Percentiles rank a stretch among this genome's conserved stretches.
These are phyloP conservation scores for Leptographium galeiforme DNA, from an alignment of 2,329 filamentous ascomycete species.

Conservation along the genomic window DNA sequence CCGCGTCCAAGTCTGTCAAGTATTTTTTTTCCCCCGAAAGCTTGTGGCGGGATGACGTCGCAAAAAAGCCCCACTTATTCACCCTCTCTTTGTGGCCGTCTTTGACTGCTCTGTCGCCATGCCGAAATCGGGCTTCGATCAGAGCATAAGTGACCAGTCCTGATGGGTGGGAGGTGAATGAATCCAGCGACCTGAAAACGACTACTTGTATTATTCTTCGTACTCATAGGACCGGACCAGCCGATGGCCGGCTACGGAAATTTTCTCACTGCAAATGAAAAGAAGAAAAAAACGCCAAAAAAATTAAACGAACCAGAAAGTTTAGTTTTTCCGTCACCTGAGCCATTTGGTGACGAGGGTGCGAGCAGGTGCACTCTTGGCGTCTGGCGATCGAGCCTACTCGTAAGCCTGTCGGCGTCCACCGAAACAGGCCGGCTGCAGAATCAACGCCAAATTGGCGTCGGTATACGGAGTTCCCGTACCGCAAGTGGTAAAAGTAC, in stretches of 20 bases:
- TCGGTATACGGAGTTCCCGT: background rate
- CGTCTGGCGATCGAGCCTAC: background rate
- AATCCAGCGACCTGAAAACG: too few species aligned
- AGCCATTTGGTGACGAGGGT: slow-evolving; percentile 14
- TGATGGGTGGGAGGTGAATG: too few species aligned
- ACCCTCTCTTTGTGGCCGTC: background rate
- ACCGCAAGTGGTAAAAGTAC: background rate
- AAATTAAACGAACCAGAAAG: background rate
- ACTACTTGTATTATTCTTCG: background rate
- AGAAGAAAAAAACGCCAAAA: background rate
- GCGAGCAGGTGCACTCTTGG: background rate
- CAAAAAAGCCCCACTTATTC: background rate
- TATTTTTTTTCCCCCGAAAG: too few species aligned
- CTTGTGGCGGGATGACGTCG: too few species aligned
- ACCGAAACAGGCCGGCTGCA: background rate
- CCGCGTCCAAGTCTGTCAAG: background rate
- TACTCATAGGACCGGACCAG: background rate
- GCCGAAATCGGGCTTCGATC: background rate
- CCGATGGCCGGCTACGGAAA: background rate
- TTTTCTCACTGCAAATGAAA: background rate
- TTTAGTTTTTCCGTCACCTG: slow-evolving; percentile 16
- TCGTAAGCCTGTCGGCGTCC: background rate
- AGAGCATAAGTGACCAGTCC: background rate
- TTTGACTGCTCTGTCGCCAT: background rate
- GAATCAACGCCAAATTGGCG: background rate